Base-by-base conservation (phyloP, 106 monocot species). In the Iris macrosiphon region DNA sequence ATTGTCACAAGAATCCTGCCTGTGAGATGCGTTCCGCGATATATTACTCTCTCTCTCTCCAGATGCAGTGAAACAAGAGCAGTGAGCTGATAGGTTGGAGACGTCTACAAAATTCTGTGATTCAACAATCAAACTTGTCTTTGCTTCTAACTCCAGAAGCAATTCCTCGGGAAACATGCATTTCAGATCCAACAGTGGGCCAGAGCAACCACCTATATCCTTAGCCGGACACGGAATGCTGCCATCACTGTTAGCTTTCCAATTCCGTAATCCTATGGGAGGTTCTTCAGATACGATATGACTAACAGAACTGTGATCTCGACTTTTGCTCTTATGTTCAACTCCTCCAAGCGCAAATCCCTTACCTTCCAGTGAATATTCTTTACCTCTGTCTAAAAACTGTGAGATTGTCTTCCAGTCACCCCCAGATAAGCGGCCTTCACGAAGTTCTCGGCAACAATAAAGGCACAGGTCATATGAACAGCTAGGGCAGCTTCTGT, bases 141-240 rank as follows among this genome's bases (percentile, higher is more conserved):
- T 71, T 11, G 40, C 40, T 65, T 81, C 70, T 29, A 87, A 49
- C n/a, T 74, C 67, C 15, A 51, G 48, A 41, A 87, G 50, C 17
- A 55, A 42, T 0, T 69, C 22, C 28, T 87, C 82, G 8, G 59
- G 39, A 58, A 81, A 53, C 31, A 87, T 63, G 57, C 68, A 75
- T 56, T 68, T 87, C 18, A 87, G 47, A 42, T 78, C 66, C 71
- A 87, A 49, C 48, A 64, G 14, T 11, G 61, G 56, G 40, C 40
- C 33, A 26, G 75, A 78, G 55, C 87, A 87, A 6, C 87, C 87
- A 43, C 82, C 87, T 0, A 87, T 30, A 19, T 72, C 74, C 28
- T 57, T 49, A 11, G 78, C 65, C 0, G 82, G 78, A 46, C 87
- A 87, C 53, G 78, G 82, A 67, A 87, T 81, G 49, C 82, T 82